Evolutionary conservation across 2,329 filamentous ascomycete species (phyloP).

Genomic region (Phialemonium atrogriseum): DNA sequence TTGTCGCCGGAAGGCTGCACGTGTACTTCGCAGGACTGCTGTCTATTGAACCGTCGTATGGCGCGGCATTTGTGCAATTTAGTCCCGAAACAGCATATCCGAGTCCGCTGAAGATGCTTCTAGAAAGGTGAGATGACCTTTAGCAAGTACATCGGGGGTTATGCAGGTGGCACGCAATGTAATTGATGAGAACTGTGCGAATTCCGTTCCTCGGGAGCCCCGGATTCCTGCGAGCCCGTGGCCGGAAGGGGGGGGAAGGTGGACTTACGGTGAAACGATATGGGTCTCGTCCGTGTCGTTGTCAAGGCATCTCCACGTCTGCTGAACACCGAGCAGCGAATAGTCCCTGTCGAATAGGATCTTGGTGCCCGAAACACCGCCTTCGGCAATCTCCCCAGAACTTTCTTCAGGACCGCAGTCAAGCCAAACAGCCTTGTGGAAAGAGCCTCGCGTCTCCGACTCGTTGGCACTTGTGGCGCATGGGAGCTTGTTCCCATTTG

Average conservation of each 20-base stretch:
- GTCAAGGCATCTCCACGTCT: constrained; percentile 12
- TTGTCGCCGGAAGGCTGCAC: constrained; percentile 7
- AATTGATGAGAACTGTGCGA: too few species aligned
- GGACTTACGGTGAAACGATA: too few species aligned
- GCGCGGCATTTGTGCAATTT: constrained; percentile 3
- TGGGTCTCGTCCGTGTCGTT: too few species aligned
- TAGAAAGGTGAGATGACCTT: too few species aligned
- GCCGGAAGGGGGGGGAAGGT: too few species aligned
- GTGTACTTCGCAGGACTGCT: constrained; percentile 3
- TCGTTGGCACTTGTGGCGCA: constrained; percentile 5
- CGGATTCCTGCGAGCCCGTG: too few species aligned
- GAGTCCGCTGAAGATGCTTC: constrained; percentile 8
- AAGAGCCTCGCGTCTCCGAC: not conserved
- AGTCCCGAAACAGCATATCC: constrained; percentile 7
- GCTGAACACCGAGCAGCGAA: constrained; percentile 9
- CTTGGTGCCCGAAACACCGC: constrained; percentile 2
- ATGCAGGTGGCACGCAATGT: too few species aligned
- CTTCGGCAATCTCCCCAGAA: not conserved
- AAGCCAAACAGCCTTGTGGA: constrained; percentile 2
- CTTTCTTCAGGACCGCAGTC: constrained; percentile 3
- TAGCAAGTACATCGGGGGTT: too few species aligned
- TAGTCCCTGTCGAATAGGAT: constrained; percentile 10
- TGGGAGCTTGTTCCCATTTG: constrained; percentile 2
- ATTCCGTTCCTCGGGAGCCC: too few species aligned
- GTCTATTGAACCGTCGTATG: not conserved